A percentile compares a stretch with the other conserved stretches of the same genome.
Evolutionary conservation across 352 stramenopile species (phyloP).

Genomic region (Globisporangium canariense): DNA sequence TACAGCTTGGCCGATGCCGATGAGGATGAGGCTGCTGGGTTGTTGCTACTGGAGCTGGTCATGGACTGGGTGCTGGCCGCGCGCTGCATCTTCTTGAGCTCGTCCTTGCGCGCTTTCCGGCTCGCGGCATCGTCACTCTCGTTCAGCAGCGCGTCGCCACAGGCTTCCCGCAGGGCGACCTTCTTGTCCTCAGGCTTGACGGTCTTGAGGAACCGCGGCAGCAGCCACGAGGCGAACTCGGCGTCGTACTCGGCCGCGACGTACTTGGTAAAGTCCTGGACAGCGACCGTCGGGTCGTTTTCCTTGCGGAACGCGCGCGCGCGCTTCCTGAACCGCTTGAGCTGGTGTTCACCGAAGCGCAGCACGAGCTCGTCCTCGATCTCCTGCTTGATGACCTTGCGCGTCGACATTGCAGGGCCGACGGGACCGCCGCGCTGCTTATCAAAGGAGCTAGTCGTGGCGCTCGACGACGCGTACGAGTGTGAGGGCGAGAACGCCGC

Average conservation of each 20-base stretch:
- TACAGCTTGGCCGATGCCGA: conserved; percentile 22
- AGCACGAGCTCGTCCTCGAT: conserved; percentile 63
- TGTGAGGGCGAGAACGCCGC: conserved; percentile 26
- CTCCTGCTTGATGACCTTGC: conserved; percentile 53
- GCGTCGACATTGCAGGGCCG: conserved; percentile 9
- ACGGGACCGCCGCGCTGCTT: conserved; percentile 3
- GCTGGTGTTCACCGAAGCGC: conserved; percentile 40
- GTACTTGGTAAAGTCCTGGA: conserved; percentile 48
- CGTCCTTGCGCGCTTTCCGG: conserved; percentile 41
- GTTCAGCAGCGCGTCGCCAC: conserved; percentile 16
- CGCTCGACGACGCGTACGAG: conserved; percentile 21
- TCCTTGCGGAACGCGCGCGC: conserved; percentile 64
- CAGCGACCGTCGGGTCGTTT: conserved; percentile 52
- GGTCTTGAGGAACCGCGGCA: conserved; percentile 44
- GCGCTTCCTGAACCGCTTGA: conserved; percentile 75
- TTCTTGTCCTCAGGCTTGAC: conserved; percentile 60
- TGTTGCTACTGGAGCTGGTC: conserved; percentile 12
- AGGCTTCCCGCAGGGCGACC: conserved; percentile 31
- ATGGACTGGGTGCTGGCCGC: conserved; percentile 11
- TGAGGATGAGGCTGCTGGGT: conserved; percentile 18
- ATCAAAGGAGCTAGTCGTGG: conserved; percentile 16
- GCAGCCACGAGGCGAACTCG: conserved; percentile 55
- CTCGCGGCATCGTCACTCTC: conserved; percentile 15
- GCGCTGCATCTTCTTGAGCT: conserved; percentile 34
- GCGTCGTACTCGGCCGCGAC: conserved; percentile 48